Conservation (phyloP, 345 rosid genomes). For the Kandelia obovata region DNA sequence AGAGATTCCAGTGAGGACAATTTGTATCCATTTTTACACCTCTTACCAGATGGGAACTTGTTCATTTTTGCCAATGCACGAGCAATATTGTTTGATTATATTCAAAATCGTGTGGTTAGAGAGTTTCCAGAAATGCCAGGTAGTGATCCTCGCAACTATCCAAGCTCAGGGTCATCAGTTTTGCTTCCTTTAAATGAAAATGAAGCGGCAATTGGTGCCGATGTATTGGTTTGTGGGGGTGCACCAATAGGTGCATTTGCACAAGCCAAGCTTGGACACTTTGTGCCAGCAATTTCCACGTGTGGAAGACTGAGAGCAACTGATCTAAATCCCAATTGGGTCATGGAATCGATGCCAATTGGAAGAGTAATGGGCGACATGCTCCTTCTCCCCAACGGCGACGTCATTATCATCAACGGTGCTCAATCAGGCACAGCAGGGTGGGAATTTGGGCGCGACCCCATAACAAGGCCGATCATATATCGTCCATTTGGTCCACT, state of each 20-base stretch:
- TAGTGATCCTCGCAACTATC: constrained; percentile 70
- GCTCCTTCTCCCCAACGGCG: constrained; percentile 69
- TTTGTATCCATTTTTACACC: constrained; percentile 78
- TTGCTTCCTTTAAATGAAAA: constrained; percentile 67
- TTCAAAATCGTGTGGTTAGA: constrained; percentile 38
- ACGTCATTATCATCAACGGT: constrained; percentile 66
- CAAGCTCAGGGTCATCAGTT: constrained; percentile 82
- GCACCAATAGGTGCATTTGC: constrained; percentile 46
- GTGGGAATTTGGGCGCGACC: constrained; percentile 50
- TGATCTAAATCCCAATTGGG: constrained; percentile 49
- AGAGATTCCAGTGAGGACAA: constrained; percentile 59
- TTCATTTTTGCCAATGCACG: constrained; percentile 77
- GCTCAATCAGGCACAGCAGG: constrained; percentile 68
- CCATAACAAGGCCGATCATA: constrained; percentile 52
- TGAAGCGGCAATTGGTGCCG: constrained; percentile 29
- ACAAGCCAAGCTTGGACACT: constrained; percentile 26
- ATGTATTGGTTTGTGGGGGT: constrained; percentile 82
- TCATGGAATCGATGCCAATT: constrained; percentile 69
- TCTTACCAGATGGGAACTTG: constrained; percentile 79
- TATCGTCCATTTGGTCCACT: constrained; percentile 32
- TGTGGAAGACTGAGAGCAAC: constrained; percentile 65
- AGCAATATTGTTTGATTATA: constrained; percentile 62
- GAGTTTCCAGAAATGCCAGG: constrained; percentile 57
- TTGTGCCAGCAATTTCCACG: constrained; percentile 41
- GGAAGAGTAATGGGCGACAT: constrained; percentile 87